phyloP scores from a whole-genome alignment of 805 yeast species.

The Middelhovenomyces tepae region DNA sequence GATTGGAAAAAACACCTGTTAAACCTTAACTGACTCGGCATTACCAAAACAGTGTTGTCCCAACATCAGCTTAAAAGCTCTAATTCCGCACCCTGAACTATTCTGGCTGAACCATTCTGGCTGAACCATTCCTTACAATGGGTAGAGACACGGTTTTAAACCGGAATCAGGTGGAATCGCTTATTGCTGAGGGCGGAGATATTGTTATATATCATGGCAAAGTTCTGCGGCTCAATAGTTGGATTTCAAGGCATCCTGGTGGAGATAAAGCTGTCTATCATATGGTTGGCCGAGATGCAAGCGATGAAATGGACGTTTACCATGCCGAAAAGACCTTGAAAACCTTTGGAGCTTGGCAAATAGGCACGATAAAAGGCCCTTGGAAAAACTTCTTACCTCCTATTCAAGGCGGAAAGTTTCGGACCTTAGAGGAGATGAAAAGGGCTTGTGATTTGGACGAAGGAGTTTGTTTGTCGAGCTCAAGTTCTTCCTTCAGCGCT shows the following conservation, averaged over 20 bases:
- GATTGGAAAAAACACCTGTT: no score
- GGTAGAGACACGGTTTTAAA: conserved; percentile 22
- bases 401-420: conserved; percentile 66
- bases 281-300: conserved; percentile 82
- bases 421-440: conserved; percentile 25
- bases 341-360: conserved; percentile 46
- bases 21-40: no score
- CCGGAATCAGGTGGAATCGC: conserved; percentile 42
- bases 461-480: conserved; percentile 14
- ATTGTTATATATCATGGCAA: conserved; percentile 55
- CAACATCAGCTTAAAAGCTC: no score
- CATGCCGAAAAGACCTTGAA: conserved; percentile 52
- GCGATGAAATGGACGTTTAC: conserved; percentile 83
- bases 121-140: no score
- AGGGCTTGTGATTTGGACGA: conserved; percentile 10
- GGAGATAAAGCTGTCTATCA: conserved; percentile 80
- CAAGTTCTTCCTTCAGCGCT: background rate
- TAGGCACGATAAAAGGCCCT: conserved; percentile 53
- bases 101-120: no score
- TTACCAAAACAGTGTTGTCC: no score
- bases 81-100: no score
- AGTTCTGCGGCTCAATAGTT: conserved; percentile 57
- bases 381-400: conserved; percentile 84
- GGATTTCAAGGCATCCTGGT: conserved; percentile 79
- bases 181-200: conserved; percentile 59